Evolutionary conservation across 2,329 filamentous ascomycete species (phyloP), one percentile per base, ranked within the genome.

Genomic region (Trichoderma arundinaceum): DNA sequence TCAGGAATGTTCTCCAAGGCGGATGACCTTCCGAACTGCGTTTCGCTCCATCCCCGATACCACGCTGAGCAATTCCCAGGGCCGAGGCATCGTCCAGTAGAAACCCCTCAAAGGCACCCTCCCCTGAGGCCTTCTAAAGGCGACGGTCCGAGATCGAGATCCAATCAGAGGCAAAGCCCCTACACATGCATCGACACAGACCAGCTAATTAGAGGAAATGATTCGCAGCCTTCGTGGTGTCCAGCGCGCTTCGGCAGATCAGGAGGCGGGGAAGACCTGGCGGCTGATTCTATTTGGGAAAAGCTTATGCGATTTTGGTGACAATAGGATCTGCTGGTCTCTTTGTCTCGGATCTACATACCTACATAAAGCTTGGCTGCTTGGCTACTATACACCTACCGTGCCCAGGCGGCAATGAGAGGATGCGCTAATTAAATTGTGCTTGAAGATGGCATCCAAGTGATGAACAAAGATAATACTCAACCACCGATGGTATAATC

Each of bases 161-260:
- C 64, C 64, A 65, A 65, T 65, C 56, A 65, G 56, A 60, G 48
- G n/a, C 49, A 2, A 15, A 1, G 32, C 33, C 43, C 48, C 17
- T 54, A 39, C 49, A 46, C 64, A 65, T 65, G 54, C 53, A 48
- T 41, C 44, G 32, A 38, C 22, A 60, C 2, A 32, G 32, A 22
- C 61, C 52, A 64, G 44, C 17, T 51, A 46, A 56, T 51, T 64
- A 56, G 61, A 57, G 61, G 60, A 51, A 43, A 49, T 12, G 61
- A 46, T 43, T 7, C 57, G 52, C 54, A 33, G 10, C 39, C 52
- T 12, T 19, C 5, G n/a, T 13, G 43, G 43, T n/a, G 6, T 49
- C 17, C 12, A 41, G 35, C n/a, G 22, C 4, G 17, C 39, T 35
- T 35, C 49, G 60, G 60, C 48, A 53, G 60, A 54, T 54, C 60